These are phyloP conservation scores for Solanum piurae DNA, from an alignment of 257 asterid genomes.

Conservation along the genomic window DNA sequence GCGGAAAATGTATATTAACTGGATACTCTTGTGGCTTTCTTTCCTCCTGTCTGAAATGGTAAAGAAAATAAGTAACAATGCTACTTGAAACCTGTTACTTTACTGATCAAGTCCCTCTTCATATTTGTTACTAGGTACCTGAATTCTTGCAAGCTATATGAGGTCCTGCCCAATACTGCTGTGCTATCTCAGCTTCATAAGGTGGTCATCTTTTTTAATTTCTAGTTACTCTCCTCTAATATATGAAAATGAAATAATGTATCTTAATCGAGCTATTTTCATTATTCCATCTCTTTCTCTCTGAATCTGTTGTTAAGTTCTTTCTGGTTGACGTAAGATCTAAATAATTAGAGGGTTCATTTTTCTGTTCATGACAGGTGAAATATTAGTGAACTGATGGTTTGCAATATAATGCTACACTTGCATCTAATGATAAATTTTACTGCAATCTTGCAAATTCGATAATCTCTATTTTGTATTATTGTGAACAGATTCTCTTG, in stretches of 20 bases:
- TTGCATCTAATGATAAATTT: not conserved
- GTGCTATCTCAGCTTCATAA: slow-evolving; percentile 7
- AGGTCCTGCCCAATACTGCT: slow-evolving; percentile 1
- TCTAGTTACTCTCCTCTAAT: not conserved
- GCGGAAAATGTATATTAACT: not conserved
- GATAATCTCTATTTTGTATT: not conserved
- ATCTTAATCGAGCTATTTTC: not conserved
- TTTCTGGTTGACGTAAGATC: not conserved
- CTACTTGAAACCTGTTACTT: not conserved
- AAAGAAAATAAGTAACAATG: not conserved
- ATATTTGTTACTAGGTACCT: slow-evolving; percentile 6
- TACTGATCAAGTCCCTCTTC: not conserved
- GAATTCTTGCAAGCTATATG: slow-evolving; percentile 15
- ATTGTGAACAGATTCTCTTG: not conserved
- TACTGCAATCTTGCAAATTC: not conserved
- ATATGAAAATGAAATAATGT: not conserved
- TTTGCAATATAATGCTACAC: not conserved
- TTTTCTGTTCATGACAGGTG: not conserved
- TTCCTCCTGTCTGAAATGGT: not conserved
- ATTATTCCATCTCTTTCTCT: not conserved
- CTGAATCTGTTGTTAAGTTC: not conserved
- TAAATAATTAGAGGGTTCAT: not conserved
- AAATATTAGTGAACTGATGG: not conserved
- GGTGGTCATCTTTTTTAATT: not conserved
- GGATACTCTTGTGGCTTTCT: not conserved